A percentile compares a stretch with the other conserved stretches of the same genome.
Conservation (phyloP, 2,329 filamentous ascomycete genomes). For the Botrytis tulipae region DNA sequence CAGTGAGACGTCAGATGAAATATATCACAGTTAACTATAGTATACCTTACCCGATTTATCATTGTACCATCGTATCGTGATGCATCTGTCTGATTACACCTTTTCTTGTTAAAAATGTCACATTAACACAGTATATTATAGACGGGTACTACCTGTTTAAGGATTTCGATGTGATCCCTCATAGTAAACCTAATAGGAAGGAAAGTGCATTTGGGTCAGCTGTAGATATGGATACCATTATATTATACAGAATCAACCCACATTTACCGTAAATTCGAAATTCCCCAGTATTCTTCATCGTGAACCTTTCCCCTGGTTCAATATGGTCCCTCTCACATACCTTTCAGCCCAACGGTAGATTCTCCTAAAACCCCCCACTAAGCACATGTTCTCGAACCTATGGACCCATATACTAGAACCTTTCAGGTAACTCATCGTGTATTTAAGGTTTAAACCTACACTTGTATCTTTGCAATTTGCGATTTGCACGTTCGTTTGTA, state of each 20-base stretch:
- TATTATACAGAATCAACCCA: not conserved
- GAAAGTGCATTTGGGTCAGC: not conserved
- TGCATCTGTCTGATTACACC: not conserved
- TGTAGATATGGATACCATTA: not conserved
- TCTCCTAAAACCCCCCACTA: constrained; percentile 12
- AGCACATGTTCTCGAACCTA: constrained; percentile 5
- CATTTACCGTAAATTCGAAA: not conserved
- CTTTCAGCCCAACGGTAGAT: constrained; percentile 14
- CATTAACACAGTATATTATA: not conserved
- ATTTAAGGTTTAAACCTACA: constrained; percentile 11
- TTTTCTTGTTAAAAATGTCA: not conserved
- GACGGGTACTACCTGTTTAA: not conserved
- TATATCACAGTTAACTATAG: not conserved
- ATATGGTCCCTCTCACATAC: not conserved
- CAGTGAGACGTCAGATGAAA: not conserved
- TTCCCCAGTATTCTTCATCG: constrained; percentile 4
- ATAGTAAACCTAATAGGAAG: not conserved
- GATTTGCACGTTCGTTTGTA: not conserved
- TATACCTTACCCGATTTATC: not conserved
- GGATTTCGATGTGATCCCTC: not conserved
- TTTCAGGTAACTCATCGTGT: not conserved
- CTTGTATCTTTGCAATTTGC: not conserved
- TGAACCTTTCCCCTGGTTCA: constrained; percentile 14
- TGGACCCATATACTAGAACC: not conserved
- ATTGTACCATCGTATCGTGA: constrained; percentile 8